A percentile compares a stretch with the other conserved stretches of the same genome.
These are phyloP conservation scores for Verticillium nubilum DNA, from an alignment of 2,329 filamentous ascomycete genomes.

Conservation along the genomic window DNA sequence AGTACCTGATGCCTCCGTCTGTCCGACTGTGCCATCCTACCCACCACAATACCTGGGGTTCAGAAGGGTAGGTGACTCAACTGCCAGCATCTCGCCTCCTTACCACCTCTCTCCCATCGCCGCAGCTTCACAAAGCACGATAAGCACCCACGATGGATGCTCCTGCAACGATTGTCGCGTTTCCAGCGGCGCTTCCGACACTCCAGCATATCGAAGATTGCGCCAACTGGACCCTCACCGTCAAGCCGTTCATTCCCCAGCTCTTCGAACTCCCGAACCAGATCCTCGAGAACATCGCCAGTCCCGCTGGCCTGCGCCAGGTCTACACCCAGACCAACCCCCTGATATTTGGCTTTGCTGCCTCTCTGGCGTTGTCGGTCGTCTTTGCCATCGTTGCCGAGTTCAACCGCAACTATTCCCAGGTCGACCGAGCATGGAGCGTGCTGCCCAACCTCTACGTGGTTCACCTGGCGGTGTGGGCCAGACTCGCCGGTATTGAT, in stretches of 20 bases:
- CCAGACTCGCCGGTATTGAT: slow-evolving; percentile 65
- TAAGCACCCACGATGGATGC: too few relatives aligned
- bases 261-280: slow-evolving; percentile 64
- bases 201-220: slow-evolving; percentile 68
- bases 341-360: slow-evolving; percentile 66
- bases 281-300: slow-evolving; percentile 53
- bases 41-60: not conserved
- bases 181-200: slow-evolving; percentile 56
- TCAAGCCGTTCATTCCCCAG: slow-evolving; percentile 69
- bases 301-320: slow-evolving; percentile 56
- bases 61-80: not conserved
- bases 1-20: not conserved
- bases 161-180: not conserved
- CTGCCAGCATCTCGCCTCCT: not conserved
- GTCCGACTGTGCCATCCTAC: not conserved
- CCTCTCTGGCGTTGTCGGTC: slow-evolving; percentile 64
- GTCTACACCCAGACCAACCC: slow-evolving; percentile 86
- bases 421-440: slow-evolving; percentile 91
- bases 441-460: slow-evolving; percentile 84
- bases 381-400: slow-evolving; percentile 75
- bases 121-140: not conserved
- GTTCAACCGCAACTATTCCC: slow-evolving; percentile 91
- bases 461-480: slow-evolving; percentile 78
- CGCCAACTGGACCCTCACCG: slow-evolving; percentile 67
- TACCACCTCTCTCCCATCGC: not conserved